phyloP scores from a whole-genome alignment of 2,329 filamentous ascomycete genomes.

The Colletotrichum sp. region DNA sequence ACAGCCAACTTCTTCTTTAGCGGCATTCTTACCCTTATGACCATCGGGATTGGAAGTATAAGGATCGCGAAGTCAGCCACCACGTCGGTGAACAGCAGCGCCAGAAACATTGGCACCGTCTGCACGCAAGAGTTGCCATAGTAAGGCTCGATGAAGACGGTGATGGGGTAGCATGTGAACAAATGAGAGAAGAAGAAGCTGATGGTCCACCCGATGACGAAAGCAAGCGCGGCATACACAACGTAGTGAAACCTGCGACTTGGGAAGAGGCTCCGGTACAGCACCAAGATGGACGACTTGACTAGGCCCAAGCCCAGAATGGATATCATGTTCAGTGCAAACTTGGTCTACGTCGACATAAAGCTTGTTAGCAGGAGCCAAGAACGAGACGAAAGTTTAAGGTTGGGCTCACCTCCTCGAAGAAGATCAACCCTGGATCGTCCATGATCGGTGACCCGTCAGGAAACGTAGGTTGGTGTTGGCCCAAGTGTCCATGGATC shows the following conservation, averaged over 20 bases:
- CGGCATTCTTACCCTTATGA: slow-evolving; percentile 28
- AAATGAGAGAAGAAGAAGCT: slow-evolving; percentile 31
- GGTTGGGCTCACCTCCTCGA: not conserved
- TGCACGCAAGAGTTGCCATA: slow-evolving; percentile 29
- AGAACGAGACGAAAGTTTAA: not conserved
- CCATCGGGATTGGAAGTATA: slow-evolving; percentile 29
- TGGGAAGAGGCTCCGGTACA: slow-evolving; percentile 37
- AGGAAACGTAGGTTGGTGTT: slow-evolving; percentile 15
- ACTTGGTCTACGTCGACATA: not conserved
- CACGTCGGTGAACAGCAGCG: slow-evolving; percentile 26
- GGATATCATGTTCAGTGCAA: slow-evolving; percentile 27
- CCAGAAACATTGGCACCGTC: slow-evolving; percentile 24
- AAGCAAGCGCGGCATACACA: slow-evolving; percentile 27
- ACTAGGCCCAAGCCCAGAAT: slow-evolving; percentile 34
- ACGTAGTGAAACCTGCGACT: slow-evolving; percentile 29
- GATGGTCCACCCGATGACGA: slow-evolving; percentile 27
- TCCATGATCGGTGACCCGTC: slow-evolving; percentile 18
- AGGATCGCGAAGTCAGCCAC: slow-evolving; percentile 29
- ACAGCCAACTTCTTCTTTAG: slow-evolving; percentile 27
- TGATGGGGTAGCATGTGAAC: slow-evolving; percentile 30
- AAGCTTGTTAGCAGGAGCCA: not conserved
- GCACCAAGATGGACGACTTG: slow-evolving; percentile 37
- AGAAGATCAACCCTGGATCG: slow-evolving; percentile 16
- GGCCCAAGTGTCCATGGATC: slow-evolving; percentile 8
- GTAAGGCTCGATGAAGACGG: slow-evolving; percentile 27